Evolutionary conservation across 805 yeast genomes (phyloP).

Genomic region (Saccharomycopsis javanensis): DNA sequence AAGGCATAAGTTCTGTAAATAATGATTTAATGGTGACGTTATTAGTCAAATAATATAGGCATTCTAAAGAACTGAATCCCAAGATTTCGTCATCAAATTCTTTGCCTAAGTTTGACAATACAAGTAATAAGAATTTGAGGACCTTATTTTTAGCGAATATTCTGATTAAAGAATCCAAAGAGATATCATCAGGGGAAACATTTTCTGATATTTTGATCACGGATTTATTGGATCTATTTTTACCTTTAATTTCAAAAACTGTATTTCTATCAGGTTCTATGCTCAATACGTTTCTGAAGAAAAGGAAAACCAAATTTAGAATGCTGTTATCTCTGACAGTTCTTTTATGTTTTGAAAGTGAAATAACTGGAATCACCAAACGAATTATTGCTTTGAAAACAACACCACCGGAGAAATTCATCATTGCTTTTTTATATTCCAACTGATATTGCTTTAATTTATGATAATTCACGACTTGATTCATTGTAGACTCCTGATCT

Average conservation of each 20-base stretch:
- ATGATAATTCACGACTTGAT: conserved; percentile 48
- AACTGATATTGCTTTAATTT: conserved; percentile 59
- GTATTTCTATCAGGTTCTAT: conserved; percentile 58
- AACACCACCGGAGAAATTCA: conserved; percentile 48
- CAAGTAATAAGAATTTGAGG: conserved; percentile 58
- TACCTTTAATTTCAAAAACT: conserved; percentile 17
- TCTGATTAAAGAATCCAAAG: conserved; percentile 44
- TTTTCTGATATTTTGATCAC: conserved; percentile 42
- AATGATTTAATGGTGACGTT: conserved; percentile 38
- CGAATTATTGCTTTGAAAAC: conserved; percentile 62
- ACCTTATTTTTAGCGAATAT: conserved; percentile 65
- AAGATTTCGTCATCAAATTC: conserved; percentile 56
- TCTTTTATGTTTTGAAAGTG: conserved; percentile 44
- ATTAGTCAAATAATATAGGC: conserved; percentile 51
- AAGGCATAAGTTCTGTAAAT: neutral
- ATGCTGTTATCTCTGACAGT: conserved; percentile 63
- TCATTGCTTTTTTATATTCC: conserved; percentile 57
- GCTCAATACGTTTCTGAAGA: conserved; percentile 68
- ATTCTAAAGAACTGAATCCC: conserved; percentile 58
- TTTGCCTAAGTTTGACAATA: conserved; percentile 52
- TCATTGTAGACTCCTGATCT: conserved; percentile 44
- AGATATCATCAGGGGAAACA: conserved; percentile 56
- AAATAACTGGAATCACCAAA: conserved; percentile 53
- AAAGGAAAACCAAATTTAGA: conserved; percentile 57
- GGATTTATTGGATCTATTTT: conserved; percentile 26